phyloP scores from a whole-genome alignment of 192 early-diverging fungal genomes.

The Podila epicladia region DNA sequence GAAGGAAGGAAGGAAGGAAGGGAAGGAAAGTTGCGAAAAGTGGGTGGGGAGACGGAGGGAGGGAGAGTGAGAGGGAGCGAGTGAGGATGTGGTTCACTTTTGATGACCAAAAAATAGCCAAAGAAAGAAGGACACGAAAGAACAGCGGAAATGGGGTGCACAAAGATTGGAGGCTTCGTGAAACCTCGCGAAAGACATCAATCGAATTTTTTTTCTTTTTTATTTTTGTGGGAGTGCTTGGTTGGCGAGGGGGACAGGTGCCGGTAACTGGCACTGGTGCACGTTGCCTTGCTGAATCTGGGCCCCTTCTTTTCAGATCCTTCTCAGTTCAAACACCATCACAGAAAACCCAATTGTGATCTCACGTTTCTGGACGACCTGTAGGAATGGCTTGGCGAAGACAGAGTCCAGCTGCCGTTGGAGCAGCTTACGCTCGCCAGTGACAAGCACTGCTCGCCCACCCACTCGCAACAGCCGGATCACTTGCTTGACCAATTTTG shows the following conservation, averaged over 20 bases:
- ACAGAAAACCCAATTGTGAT: conserved; percentile 48
- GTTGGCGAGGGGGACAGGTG: too few species aligned
- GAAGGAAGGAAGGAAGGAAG: too few species aligned
- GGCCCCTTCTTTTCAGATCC: neutral
- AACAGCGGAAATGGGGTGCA: too few species aligned
- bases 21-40: neutral
- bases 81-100: neutral
- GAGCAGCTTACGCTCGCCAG: conserved; percentile 56
- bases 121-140: conserved; percentile 6
- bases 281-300: neutral
- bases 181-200: too few species aligned
- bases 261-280: neutral
- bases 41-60: neutral
- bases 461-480: conserved; percentile 30
- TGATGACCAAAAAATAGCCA: neutral
- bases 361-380: conserved; percentile 16
- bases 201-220: too few species aligned
- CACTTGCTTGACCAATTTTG: conserved; percentile 49
- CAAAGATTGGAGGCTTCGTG: too few species aligned
- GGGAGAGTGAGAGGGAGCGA: too few species aligned
- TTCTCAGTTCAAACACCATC: conserved; percentile 31
- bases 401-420: conserved; percentile 41
- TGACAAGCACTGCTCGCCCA: conserved; percentile 55
- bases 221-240: too few species aligned
- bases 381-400: conserved; percentile 13